Percentiles rank a stretch among this genome's conserved stretches.
Evolutionary conservation across 768 basidiomycete genomes (phyloP).

Genomic region (Podaxis pistillaris): DNA sequence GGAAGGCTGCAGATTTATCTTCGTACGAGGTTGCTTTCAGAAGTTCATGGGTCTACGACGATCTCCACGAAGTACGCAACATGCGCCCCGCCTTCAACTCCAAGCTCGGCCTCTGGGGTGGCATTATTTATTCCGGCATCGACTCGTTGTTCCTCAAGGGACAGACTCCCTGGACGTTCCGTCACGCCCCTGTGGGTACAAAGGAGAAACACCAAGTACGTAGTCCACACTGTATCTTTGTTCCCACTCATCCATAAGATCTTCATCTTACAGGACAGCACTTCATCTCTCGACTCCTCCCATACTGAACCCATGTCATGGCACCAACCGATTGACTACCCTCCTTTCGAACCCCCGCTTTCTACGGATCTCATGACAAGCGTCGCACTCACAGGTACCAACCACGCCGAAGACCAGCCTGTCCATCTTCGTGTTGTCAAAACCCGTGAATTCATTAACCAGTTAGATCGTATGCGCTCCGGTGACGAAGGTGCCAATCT

Average conservation of each 20-base stretch:
- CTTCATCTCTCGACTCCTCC: conserved; percentile 52
- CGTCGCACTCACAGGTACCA: conserved; percentile 87
- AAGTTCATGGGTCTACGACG: conserved; percentile 80
- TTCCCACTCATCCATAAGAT: neutral
- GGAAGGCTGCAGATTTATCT: conserved; percentile 57
- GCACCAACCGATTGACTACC: conserved; percentile 81
- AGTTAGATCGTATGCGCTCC: conserved; percentile 19
- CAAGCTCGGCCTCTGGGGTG: conserved; percentile 79
- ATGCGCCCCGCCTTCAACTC: conserved; percentile 87
- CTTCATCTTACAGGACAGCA: conserved; percentile 20
- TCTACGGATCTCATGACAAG: conserved; percentile 93
- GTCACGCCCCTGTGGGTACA: conserved; percentile 45
- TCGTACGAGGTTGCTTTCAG: conserved; percentile 68
- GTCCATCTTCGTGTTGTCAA: conserved; percentile 75
- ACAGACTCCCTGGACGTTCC: conserved; percentile 90
- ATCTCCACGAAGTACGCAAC: conserved; percentile 90
- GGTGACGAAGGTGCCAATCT: conserved; percentile 19
- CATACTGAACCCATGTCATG: conserved; percentile 68
- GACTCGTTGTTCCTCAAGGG: conserved; percentile 86
- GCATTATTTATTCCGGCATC: conserved; percentile 84
- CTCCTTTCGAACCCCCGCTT: conserved; percentile 81
- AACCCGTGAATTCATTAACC: conserved; percentile 28
- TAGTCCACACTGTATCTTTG: neutral
- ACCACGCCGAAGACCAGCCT: conserved; percentile 96
- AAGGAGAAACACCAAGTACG: conserved; percentile 26